Conservation (phyloP, 371 early-diverging fungal species). For the Dichotomocladium elegans region DNA sequence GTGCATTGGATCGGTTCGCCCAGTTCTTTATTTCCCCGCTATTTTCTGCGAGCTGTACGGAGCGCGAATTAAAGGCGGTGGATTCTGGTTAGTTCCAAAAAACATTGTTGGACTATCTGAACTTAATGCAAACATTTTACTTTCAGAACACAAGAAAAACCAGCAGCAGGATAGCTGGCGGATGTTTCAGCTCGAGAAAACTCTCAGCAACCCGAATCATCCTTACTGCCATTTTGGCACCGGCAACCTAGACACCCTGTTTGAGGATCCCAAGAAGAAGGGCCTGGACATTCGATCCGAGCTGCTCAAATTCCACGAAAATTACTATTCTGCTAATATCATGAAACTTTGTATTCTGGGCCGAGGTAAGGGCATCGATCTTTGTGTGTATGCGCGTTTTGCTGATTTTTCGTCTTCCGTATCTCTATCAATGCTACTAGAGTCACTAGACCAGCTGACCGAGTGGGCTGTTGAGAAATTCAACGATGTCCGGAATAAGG, state of each 20-base stretch:
- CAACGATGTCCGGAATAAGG: slow-evolving; percentile 67
- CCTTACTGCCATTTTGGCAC: slow-evolving; percentile 89
- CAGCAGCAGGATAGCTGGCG: slow-evolving; percentile 85
- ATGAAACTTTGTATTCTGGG: slow-evolving; percentile 94
- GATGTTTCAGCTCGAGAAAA: slow-evolving; percentile 79
- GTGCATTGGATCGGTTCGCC: slow-evolving; percentile 91
- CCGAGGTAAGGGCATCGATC: slow-evolving; percentile 47
- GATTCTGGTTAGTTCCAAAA: slow-evolving; percentile 65
- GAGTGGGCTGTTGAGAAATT: slow-evolving; percentile 84
- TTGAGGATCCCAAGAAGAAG: slow-evolving; percentile 61
- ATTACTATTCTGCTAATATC: slow-evolving; percentile 90
- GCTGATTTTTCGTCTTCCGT: background rate
- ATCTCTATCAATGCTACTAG: slow-evolving; percentile 23
- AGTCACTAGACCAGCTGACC: slow-evolving; percentile 79
- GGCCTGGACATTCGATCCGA: slow-evolving; percentile 83
- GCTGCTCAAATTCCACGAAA: slow-evolving; percentile 82
- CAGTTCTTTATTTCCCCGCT: slow-evolving; percentile 92
- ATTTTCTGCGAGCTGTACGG: slow-evolving; percentile 82
- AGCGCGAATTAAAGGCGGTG: slow-evolving; percentile 91
- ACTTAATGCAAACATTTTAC: background rate
- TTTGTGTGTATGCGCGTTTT: background rate
- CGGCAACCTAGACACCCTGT: slow-evolving; percentile 81
- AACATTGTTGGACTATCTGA: background rate
- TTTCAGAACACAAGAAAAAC: slow-evolving; percentile 87
- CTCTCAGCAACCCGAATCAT: slow-evolving; percentile 72